These are phyloP conservation scores for Jatropha podagrica DNA, from an alignment of 441 rosid species.

Conservation along the genomic window DNA sequence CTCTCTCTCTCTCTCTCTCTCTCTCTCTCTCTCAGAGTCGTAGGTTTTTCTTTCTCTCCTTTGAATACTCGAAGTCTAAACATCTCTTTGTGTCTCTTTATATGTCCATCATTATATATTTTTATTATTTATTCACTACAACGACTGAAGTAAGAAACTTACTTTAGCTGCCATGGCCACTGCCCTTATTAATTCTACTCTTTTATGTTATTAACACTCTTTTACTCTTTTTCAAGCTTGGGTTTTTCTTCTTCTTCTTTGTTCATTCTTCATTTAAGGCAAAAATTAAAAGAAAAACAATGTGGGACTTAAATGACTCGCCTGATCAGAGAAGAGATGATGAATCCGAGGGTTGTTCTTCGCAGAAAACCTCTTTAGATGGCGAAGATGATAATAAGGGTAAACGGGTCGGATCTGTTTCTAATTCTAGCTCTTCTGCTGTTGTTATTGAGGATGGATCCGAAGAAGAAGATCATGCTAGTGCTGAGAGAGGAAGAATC, in stretches of 20 bases:
- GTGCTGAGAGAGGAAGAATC: conserved; percentile 23
- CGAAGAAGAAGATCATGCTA: conserved; percentile 55
- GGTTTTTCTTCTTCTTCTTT: neutral
- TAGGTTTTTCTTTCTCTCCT: conserved; percentile 24
- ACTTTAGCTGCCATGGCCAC: neutral
- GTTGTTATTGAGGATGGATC: conserved; percentile 77
- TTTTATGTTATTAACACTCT: neutral
- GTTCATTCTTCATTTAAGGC: neutral
- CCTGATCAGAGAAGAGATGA: conserved; percentile 56
- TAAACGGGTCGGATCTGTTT: conserved; percentile 81
- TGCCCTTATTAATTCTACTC: neutral
- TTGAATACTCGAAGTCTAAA: conserved; percentile 22
- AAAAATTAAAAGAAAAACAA: conserved; percentile 28
- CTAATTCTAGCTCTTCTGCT: conserved; percentile 91
- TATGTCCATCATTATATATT: conserved; percentile 4
- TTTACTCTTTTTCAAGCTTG: neutral
- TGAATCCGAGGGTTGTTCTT: conserved; percentile 70
- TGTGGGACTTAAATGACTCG: conserved; percentile 95
- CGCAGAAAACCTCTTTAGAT: conserved; percentile 45
- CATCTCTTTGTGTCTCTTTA: conserved; percentile 8
- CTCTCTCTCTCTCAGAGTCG: conserved; percentile 32
- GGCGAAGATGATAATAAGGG: conserved; percentile 54
- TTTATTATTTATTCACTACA: conserved; percentile 2
- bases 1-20: conserved; percentile 41
- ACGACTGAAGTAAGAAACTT: neutral